These are phyloP conservation scores for Neocatenulostroma microsporum DNA, from an alignment of 2,329 filamentous ascomycete genomes.

Conservation along the genomic window DNA sequence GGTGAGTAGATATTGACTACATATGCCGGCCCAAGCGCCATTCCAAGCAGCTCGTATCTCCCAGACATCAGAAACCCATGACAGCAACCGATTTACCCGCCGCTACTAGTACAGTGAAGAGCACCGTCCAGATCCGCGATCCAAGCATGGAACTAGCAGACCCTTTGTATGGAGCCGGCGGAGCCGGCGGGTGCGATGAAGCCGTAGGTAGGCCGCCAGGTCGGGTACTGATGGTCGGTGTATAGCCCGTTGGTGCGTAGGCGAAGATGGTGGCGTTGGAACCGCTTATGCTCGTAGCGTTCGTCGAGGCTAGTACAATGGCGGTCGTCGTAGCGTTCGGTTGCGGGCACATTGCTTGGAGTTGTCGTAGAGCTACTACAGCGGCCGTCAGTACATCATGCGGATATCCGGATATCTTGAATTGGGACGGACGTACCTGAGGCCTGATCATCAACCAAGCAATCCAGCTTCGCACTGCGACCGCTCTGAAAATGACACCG, in stretches of 20 bases:
- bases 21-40: no score
- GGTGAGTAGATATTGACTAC: no score
- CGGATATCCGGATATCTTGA: no score
- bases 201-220: not conserved
- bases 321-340: not conserved
- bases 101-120: no score
- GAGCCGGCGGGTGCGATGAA: not conserved
- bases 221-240: not conserved
- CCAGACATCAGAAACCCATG: no score
- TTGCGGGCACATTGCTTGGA: not conserved
- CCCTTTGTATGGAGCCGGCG: not conserved
- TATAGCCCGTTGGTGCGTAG: no score
- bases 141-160: not conserved
- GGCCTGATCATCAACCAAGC: not conserved
- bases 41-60: no score
- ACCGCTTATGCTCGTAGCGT: not conserved
- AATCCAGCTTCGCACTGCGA: slow-evolving; percentile 10
- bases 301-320: not conserved
- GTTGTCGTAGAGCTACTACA: not conserved
- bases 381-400: no score
- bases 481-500: slow-evolving; percentile 11
- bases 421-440: not conserved
- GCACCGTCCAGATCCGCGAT: not conserved
- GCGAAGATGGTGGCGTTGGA: no score
- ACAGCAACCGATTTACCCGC: no score